Evolutionary conservation across 306 rosid species (phyloP).

Genomic region (Cicer chorassanicum): DNA sequence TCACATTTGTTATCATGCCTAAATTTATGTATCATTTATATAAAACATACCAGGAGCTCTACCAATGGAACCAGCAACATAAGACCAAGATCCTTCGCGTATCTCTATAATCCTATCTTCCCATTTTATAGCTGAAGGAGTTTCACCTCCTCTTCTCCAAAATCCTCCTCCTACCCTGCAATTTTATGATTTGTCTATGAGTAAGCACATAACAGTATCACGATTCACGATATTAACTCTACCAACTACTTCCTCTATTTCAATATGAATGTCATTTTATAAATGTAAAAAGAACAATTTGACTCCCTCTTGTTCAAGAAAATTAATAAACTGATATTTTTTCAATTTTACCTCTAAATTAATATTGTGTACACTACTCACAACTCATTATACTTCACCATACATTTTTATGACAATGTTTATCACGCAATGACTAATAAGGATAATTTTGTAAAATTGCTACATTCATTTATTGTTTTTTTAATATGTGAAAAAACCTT

Average conservation of each 20-base stretch:
- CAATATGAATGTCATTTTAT: neutral
- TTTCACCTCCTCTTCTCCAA: conserved; percentile 97
- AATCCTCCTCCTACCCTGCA: conserved; percentile 85
- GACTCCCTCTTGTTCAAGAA: too few relatives aligned
- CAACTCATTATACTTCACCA: too few relatives aligned
- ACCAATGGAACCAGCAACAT: conserved; percentile 85
- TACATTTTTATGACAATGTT: too few relatives aligned
- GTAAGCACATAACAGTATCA: conserved; percentile 20
- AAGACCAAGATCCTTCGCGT: conserved; percentile 94
- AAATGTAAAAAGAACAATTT: too few relatives aligned
- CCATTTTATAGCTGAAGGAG: conserved; percentile 81
- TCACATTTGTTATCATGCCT: neutral
- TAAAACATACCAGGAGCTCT: conserved; percentile 79
- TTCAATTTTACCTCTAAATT: too few relatives aligned
- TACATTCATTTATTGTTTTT: neutral
- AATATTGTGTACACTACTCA: too few relatives aligned
- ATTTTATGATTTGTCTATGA: conserved; percentile 32
- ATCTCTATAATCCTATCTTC: conserved; percentile 88
- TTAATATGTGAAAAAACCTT: neutral
- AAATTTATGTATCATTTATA: conserved; percentile 22
- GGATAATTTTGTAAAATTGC: too few relatives aligned
- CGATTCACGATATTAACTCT: conserved; percentile 7
- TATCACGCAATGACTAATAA: too few relatives aligned
- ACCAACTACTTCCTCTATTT: neutral
- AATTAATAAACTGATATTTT: too few relatives aligned